phyloP scores from a whole-genome alignment of 169 alveolate genomes.

The Plasmodium gallinaceum region DNA sequence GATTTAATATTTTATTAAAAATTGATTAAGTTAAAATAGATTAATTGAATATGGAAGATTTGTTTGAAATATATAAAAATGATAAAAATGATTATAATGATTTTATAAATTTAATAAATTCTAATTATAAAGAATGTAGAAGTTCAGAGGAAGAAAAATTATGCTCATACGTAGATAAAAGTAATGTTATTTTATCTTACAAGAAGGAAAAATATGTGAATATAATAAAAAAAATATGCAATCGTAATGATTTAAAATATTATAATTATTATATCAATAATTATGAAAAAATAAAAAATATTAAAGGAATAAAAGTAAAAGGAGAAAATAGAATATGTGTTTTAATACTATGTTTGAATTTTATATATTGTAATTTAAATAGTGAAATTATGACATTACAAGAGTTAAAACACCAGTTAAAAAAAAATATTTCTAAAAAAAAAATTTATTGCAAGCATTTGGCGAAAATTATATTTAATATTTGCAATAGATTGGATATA shows the following conservation, averaged over 20 bases:
- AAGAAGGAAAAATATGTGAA: constrained; percentile 31
- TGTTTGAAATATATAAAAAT: background rate
- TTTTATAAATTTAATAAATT: background rate
- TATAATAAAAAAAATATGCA: constrained; percentile 63
- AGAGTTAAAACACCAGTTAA: constrained; percentile 58
- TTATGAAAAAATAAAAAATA: constrained; percentile 70
- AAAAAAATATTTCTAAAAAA: constrained; percentile 42
- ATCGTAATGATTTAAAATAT: constrained; percentile 48
- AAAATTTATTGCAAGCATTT: constrained; percentile 60
- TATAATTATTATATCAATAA: constrained; percentile 49
- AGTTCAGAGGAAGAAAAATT: constrained; percentile 19
- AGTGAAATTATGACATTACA: constrained; percentile 68
- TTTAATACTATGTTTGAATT: constrained; percentile 57
- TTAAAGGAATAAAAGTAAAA: constrained; percentile 43
- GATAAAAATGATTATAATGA: background rate
- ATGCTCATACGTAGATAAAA: constrained; percentile 9
- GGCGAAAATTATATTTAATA: constrained; percentile 59
- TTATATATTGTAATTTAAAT: constrained; percentile 68
- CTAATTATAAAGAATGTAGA: background rate
- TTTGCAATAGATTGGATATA: constrained; percentile 42
- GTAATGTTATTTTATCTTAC: constrained; percentile 3
- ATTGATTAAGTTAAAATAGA: too few species aligned
- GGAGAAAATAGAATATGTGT: constrained; percentile 75
- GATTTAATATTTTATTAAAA: too few species aligned
- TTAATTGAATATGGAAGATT: too few species aligned